Percentiles rank a stretch among this genome's conserved stretches.
phyloP scores from a whole-genome alignment of 257 asterid genomes.

The Parsonsia alboflavescens region DNA sequence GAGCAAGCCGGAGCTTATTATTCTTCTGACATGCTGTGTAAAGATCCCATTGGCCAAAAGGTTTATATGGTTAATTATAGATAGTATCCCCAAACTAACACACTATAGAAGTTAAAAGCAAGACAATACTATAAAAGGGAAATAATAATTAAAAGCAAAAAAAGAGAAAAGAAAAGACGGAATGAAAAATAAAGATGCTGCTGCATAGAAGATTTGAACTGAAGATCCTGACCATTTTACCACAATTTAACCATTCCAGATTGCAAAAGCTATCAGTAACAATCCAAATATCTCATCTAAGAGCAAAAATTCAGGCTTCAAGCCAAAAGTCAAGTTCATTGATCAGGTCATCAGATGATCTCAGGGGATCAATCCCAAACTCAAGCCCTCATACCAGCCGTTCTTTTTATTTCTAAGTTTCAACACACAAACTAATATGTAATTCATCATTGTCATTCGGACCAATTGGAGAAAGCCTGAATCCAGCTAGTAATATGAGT shows the following conservation, averaged over 20 bases:
- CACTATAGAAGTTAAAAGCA: no score
- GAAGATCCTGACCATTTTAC: no score
- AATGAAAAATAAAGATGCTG: no score
- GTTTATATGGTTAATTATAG: neutral
- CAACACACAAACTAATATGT: neutral
- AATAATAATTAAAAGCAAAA: no score
- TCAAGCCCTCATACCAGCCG: neutral
- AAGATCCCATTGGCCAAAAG: neutral
- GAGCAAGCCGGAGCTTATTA: neutral
- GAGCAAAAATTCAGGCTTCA: neutral
- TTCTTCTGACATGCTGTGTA: neutral
- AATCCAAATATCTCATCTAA: neutral
- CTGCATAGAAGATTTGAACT: neutral
- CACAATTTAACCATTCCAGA: neutral
- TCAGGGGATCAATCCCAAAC: neutral
- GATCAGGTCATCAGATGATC: neutral
- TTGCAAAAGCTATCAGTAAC: neutral
- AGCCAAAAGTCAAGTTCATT: neutral
- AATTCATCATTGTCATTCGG: neutral
- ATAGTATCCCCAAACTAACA: neutral
- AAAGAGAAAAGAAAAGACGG: no score
- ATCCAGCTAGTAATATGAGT: neutral
- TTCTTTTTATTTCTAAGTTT: neutral
- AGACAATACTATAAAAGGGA: neutral
- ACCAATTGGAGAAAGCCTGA: neutral